Evolutionary conservation across 768 basidiomycete genomes (phyloP), one percentile per base, ranked within the genome.

Genomic region (Aureoboletus auriporus): DNA sequence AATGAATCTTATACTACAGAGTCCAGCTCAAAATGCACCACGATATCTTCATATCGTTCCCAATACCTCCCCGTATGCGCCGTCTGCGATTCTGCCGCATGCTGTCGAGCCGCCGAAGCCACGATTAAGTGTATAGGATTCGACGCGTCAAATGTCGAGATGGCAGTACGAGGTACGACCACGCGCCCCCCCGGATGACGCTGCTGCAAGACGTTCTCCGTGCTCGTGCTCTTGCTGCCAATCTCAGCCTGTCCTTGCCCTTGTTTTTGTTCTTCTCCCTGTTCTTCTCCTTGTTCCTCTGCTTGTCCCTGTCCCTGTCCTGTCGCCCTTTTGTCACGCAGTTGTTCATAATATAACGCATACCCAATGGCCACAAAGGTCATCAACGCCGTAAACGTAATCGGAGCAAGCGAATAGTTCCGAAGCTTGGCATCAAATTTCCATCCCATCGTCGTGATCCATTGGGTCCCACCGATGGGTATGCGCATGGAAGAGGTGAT

Each of bases 381-480:
- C 26, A 45, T 28, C 11, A 37, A 8, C 2, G 36, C 35, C 10
- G 44, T 45, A 12, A 37, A 16, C 8, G 35, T 45, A 11, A 45
- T 37, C 6, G 44, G 44, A n/a, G 37, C 9, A 2, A 45, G 44
- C 26, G 44, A 17, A 27, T 45, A 45, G 35, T 37, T 17, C 4
- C 34, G 36, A 1, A 35, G 6, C 26, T 36, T 23, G 26, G 20
- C 20, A 23, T 35, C 35, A 28, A 37, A 35, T 2, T 26, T 26
- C 44, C 44, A 45, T 12, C 44, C 44, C 26, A 45, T 45, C 23
- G 36, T 45, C 12, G 36, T 45, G 26, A 45, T 26, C 27, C 16
- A 37, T 28, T 45, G 44, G 23, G 23, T 27, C 0, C 44, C 44
- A 4, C 4, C 14, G 8, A 45, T 29, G 26, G 34, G 17, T 13